phyloP scores from a whole-genome alignment of 2,329 filamentous ascomycete genomes.

The Trichoderma aggressivum region DNA sequence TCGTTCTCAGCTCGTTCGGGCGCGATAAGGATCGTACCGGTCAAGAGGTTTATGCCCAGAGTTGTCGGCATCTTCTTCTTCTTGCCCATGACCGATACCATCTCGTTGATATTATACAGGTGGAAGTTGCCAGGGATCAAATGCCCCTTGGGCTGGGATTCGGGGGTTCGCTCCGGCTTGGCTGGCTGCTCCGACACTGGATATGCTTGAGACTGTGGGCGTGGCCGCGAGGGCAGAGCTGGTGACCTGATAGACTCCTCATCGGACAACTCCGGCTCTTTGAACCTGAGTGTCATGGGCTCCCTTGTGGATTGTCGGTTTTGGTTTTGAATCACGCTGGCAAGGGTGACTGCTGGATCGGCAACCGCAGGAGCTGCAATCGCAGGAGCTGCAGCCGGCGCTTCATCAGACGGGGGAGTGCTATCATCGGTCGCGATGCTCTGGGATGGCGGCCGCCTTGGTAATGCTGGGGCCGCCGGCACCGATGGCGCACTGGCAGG shows the following conservation, averaged over 20 bases:
- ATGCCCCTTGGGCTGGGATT: slow-evolving; percentile 39
- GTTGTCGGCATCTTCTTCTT: slow-evolving; percentile 99
- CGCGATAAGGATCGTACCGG: slow-evolving; percentile 84
- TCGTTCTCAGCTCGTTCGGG: slow-evolving; percentile 82
- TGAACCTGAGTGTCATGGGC: slow-evolving; percentile 23
- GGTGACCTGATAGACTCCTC: slow-evolving; percentile 35
- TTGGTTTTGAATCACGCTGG: slow-evolving; percentile 52
- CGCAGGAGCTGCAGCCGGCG: slow-evolving; percentile 50
- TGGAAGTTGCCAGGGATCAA: slow-evolving; percentile 77
- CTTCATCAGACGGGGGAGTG: background rate
- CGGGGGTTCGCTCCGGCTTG: slow-evolving; percentile 37
- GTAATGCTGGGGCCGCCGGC: slow-evolving; percentile 42
- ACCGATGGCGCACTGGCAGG: slow-evolving; percentile 41
- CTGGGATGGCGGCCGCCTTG: slow-evolving; percentile 39
- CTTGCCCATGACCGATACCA: slow-evolving; percentile 95
- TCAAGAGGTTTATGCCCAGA: slow-evolving; percentile 85
- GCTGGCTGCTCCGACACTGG: slow-evolving; percentile 18
- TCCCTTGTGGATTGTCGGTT: slow-evolving; percentile 36
- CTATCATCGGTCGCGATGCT: slow-evolving; percentile 22
- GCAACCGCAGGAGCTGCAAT: slow-evolving; percentile 44
- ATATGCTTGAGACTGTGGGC: slow-evolving; percentile 19
- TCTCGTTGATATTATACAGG: slow-evolving; percentile 95
- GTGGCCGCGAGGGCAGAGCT: slow-evolving; percentile 38
- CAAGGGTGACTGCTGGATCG: slow-evolving; percentile 53
- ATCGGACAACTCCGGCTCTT: slow-evolving; percentile 30